Conservation (phyloP, 352 stramenopile genomes). For the Phytophthora vignae region DNA sequence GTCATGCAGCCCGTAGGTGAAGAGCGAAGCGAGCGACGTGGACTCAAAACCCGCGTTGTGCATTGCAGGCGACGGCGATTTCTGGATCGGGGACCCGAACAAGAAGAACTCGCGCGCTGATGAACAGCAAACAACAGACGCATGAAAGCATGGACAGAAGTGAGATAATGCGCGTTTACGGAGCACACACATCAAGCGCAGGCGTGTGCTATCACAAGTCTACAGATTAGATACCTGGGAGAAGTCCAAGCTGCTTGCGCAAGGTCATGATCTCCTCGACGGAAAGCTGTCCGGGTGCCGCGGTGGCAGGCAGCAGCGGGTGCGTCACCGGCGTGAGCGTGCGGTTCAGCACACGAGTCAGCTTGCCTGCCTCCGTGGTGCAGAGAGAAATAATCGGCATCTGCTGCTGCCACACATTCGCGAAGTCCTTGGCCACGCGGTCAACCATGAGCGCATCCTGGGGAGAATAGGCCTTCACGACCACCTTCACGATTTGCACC, state of each 20-base stretch:
- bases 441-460: constrained; percentile 91
- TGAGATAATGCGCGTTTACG: constrained; percentile 37
- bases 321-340: constrained; percentile 97
- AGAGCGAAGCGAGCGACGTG: constrained; percentile 76
- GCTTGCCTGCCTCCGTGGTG: constrained; percentile 93
- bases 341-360: constrained; percentile 95
- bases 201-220: constrained; percentile 16
- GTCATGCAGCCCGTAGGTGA: constrained; percentile 92
- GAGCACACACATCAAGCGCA: constrained; percentile 19
- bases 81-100: constrained; percentile 96
- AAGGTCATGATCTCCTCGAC: constrained; percentile 94
- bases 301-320: constrained; percentile 91
- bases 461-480: constrained; percentile 82
- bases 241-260: constrained; percentile 81
- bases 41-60: constrained; percentile 96
- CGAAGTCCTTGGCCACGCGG: constrained; percentile 66
- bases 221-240: constrained; percentile 75
- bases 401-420: constrained; percentile 55
- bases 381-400: constrained; percentile 96
- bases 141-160: constrained; percentile 18
- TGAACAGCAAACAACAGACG: constrained; percentile 23
- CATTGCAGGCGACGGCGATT: constrained; percentile 97
- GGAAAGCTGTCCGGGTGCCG: constrained; percentile 96
- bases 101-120: constrained; percentile 92
- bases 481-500: constrained; percentile 93